These are phyloP conservation scores for Talaromyces proteolyticus DNA, from an alignment of 495 filamentous ascomycete species.

Conservation along the genomic window DNA sequence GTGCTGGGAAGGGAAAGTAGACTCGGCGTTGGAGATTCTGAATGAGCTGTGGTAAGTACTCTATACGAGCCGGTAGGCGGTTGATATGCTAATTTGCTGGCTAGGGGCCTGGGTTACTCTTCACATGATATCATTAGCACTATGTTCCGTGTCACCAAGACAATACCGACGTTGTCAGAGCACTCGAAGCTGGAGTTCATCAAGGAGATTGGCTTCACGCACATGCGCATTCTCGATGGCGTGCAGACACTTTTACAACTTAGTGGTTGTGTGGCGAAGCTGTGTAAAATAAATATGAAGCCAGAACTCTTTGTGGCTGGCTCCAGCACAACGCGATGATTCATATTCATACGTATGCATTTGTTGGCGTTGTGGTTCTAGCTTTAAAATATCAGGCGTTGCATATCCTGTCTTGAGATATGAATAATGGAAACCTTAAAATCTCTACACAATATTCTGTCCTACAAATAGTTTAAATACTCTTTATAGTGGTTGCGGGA, in stretches of 20 bases:
- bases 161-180: slow-evolving; percentile 81
- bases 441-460: no score
- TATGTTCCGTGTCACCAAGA: slow-evolving; percentile 99
- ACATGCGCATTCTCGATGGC: slow-evolving; percentile 97
- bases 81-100: not conserved
- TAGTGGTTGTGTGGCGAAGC: slow-evolving; percentile 80
- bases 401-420: no score
- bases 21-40: slow-evolving; percentile 76
- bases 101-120: slow-evolving; percentile 77
- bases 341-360: slow-evolving; percentile 4
- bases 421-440: no score
- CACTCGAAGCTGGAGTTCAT: slow-evolving; percentile 95
- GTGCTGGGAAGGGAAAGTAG: slow-evolving; percentile 86
- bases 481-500: no score
- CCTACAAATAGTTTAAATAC: no score
- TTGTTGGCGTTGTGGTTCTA: slow-evolving; percentile 3
- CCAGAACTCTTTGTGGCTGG: slow-evolving; percentile 70
- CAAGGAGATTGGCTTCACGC: slow-evolving; percentile 96
- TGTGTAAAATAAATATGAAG: slow-evolving; percentile 95
- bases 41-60: slow-evolving; percentile 76
- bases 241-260: slow-evolving; percentile 93
- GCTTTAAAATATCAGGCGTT: no score
- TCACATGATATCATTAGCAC: slow-evolving; percentile 97
- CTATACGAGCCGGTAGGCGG: not conserved
- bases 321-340: not conserved